A percentile compares a stretch with the other conserved stretches of the same genome.
These are phyloP conservation scores for Waitea zeae DNA, from an alignment of 1,284 basidiomycete genomes.

Conservation along the genomic window DNA sequence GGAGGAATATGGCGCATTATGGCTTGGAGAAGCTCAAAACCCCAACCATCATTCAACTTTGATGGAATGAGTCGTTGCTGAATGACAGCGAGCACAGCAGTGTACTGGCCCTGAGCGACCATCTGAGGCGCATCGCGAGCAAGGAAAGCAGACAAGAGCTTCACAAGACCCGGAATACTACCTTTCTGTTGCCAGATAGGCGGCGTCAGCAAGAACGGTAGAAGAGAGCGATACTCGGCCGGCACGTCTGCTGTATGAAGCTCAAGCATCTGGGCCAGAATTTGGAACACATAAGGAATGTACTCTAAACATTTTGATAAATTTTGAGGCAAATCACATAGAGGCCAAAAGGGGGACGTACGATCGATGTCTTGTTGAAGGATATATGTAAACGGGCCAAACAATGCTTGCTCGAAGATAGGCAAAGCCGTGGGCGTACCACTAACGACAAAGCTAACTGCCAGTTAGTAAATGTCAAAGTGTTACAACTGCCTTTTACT, in stretches of 20 bases:
- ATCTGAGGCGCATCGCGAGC: slow-evolving; percentile 54
- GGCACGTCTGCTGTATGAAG: slow-evolving; percentile 59
- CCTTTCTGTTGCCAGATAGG: slow-evolving; percentile 88
- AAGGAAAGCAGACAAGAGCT: slow-evolving; percentile 78
- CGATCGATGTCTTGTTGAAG: slow-evolving; percentile 86
- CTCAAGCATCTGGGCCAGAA: slow-evolving; percentile 91
- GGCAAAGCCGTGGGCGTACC: slow-evolving; percentile 49
- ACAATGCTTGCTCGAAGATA: slow-evolving; percentile 70
- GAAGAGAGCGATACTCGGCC: slow-evolving; percentile 59
- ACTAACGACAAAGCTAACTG: slow-evolving; percentile 58
- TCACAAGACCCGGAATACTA: slow-evolving; percentile 88
- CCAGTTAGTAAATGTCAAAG: slow-evolving; percentile 3
- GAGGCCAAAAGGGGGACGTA: slow-evolving; percentile 21
- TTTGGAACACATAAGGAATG: slow-evolving; percentile 94
- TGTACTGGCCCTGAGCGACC: slow-evolving; percentile 59
- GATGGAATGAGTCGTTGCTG: slow-evolving; percentile 82
- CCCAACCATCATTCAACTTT: slow-evolving; percentile 81
- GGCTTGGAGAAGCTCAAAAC: slow-evolving; percentile 77
- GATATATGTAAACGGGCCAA: slow-evolving; percentile 79
- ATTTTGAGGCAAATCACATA: background rate
- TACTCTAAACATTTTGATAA: slow-evolving; percentile 47
- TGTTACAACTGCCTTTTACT: slow-evolving; percentile 5
- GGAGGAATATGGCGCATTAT: slow-evolving; percentile 59
- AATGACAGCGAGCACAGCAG: slow-evolving; percentile 75
- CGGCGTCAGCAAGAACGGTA: slow-evolving; percentile 78